Evolutionary conservation across 2,329 filamentous ascomycete species (phyloP).

Genomic region (Colletotrichum gigasporum): DNA sequence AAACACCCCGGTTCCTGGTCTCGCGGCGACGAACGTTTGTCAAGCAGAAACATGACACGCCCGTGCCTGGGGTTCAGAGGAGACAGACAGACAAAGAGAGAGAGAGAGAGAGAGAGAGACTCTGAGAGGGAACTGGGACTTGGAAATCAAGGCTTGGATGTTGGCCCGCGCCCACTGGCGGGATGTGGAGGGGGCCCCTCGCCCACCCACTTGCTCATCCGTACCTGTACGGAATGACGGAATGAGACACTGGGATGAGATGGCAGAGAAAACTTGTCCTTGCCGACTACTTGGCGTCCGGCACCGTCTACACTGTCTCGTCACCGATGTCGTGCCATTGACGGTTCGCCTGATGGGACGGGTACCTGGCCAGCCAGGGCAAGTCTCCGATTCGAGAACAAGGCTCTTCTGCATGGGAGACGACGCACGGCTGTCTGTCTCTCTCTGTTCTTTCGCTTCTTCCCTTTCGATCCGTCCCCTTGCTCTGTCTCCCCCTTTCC

Average conservation of each 20-base stretch:
- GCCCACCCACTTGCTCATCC: background rate
- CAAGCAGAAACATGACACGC: conserved; percentile 22
- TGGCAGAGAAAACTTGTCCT: background rate
- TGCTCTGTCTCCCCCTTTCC: background rate
- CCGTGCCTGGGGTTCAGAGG: background rate
- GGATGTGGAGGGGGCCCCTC: conserved; percentile 4
- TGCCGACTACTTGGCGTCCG: background rate
- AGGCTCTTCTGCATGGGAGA: background rate
- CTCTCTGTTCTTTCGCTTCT: background rate
- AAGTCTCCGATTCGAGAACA: background rate
- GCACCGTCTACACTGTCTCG: background rate
- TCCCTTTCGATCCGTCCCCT: background rate
- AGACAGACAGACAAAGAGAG: no score
- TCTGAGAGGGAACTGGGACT: background rate
- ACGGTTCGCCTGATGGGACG: conserved; percentile 12
- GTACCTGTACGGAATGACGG: no score
- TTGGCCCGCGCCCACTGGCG: background rate
- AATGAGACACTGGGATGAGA: background rate
- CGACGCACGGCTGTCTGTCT: background rate
- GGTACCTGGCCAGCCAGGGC: background rate
- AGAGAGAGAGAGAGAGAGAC: no score
- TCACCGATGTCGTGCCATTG: background rate
- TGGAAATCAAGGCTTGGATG: no score
- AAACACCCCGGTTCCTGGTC: background rate
- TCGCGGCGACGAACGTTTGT: conserved; percentile 22